These are phyloP conservation scores for Suillus cothurnatus DNA, from an alignment of 768 basidiomycete genomes.

Conservation along the genomic window DNA sequence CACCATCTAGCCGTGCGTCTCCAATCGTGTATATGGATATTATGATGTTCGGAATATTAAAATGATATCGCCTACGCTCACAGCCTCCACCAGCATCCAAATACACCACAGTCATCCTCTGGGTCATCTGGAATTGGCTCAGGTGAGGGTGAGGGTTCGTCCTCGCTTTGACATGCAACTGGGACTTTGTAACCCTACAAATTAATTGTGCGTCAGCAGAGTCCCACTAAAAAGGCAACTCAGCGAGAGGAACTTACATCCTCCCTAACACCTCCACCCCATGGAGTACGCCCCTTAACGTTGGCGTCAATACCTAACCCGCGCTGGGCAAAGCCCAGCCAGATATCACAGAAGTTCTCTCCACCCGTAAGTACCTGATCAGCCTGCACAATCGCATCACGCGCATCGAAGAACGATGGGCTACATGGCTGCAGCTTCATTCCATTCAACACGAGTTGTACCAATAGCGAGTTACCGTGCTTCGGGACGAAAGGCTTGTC, in stretches of 20 bases:
- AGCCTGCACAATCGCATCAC: conserved; percentile 89
- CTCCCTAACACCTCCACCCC: conserved; percentile 88
- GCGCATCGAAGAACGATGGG: conserved; percentile 88
- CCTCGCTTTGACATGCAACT: conserved; percentile 36
- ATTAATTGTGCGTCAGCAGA: not conserved
- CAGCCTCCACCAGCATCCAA: conserved; percentile 28
- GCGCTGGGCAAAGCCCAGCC: conserved; percentile 80
- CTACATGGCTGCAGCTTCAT: conserved; percentile 97
- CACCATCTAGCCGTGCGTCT: not conserved
- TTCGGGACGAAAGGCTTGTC: conserved; percentile 71
- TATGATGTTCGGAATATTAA: not conserved
- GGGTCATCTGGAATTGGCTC: conserved; percentile 36
- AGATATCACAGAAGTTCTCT: conserved; percentile 88
- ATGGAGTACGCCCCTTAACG: conserved; percentile 78
- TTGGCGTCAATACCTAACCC: conserved; percentile 81
- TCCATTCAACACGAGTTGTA: conserved; percentile 84
- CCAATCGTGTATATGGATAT: conserved; percentile 6
- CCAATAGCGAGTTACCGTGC: conserved; percentile 85
- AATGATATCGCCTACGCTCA: not conserved
- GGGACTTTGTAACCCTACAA: conserved; percentile 46
- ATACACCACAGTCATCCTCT: conserved; percentile 29
- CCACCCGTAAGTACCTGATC: conserved; percentile 90
- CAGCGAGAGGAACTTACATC: conserved; percentile 45
- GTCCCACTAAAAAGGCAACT: not conserved
- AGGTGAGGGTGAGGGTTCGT: conserved; percentile 29